phyloP scores from a whole-genome alignment of 495 filamentous ascomycete species.

The Aspergillus steynii region DNA sequence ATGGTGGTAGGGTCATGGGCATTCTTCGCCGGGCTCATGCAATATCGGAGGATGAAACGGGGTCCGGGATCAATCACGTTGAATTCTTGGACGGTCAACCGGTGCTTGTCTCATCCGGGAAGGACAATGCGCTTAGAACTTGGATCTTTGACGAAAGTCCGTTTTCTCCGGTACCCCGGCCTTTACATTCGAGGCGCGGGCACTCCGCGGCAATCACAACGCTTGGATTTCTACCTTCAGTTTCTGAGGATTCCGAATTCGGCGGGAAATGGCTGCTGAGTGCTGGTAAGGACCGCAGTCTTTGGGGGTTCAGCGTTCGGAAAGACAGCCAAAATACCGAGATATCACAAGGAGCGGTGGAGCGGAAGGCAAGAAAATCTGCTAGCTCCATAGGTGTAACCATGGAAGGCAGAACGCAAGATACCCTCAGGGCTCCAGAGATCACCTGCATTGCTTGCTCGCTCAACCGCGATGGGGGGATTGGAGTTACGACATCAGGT shows the following conservation, averaged over 20 bases:
- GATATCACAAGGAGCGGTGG: constrained; percentile 81
- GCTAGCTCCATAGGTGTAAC: constrained; percentile 23
- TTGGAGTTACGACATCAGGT: constrained; percentile 71
- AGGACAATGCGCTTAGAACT: constrained; percentile 89
- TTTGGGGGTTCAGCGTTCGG: constrained; percentile 94
- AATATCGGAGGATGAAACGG: constrained; percentile 57
- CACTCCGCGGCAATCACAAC: constrained; percentile 82
- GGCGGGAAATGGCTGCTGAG: constrained; percentile 94
- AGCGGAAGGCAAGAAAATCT: constrained; percentile 80
- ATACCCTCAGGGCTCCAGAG: constrained; percentile 82
- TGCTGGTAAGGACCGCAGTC: constrained; percentile 79
- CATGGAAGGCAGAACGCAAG: constrained; percentile 58
- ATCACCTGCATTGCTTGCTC: constrained; percentile 89
- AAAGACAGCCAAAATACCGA: constrained; percentile 93
- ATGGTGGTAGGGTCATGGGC: constrained; percentile 78
- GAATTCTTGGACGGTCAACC: constrained; percentile 93
- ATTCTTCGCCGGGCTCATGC: constrained; percentile 84
- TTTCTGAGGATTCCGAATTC: constrained; percentile 85
- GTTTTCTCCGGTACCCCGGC: constrained; percentile 79
- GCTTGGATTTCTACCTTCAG: constrained; percentile 77
- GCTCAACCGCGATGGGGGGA: constrained; percentile 89
- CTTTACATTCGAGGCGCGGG: constrained; percentile 79
- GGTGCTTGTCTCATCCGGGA: constrained; percentile 82
- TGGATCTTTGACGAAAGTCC: constrained; percentile 93
- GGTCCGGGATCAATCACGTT: constrained; percentile 66